These are phyloP conservation scores for Decorospora gaudefroyi DNA, from an alignment of 2,329 filamentous ascomycete genomes.

Conservation along the genomic window DNA sequence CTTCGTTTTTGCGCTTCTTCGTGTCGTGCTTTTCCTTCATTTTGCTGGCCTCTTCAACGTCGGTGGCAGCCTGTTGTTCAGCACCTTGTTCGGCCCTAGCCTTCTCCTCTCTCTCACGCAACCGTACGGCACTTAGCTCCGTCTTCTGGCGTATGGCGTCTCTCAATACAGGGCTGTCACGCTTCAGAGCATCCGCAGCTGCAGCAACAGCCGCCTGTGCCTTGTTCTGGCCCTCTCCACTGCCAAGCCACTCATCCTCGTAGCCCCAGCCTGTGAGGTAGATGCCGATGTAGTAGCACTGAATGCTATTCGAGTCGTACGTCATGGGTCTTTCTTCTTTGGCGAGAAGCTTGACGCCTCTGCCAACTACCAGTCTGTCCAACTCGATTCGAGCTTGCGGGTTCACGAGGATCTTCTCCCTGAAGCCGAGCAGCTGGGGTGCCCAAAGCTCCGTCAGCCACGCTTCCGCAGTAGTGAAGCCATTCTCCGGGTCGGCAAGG, in stretches of 20 bases:
- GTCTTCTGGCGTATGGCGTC: conserved; percentile 29
- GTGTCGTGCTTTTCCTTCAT: not conserved
- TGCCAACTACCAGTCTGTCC: conserved; percentile 41
- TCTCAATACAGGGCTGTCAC: conserved; percentile 23
- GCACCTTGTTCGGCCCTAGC: conserved; percentile 14
- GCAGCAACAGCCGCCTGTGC: conserved; percentile 71
- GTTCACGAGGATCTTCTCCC: conserved; percentile 44
- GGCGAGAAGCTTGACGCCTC: conserved; percentile 47
- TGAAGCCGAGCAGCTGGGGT: conserved; percentile 34
- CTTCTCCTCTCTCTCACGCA: conserved; percentile 25
- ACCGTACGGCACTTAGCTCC: conserved; percentile 22
- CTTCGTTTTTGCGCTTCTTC: conserved; percentile 17
- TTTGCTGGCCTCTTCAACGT: conserved; percentile 25
- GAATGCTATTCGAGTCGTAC: conserved; percentile 56
- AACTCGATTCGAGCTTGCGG: conserved; percentile 48
- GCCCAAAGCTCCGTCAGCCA: conserved; percentile 82
- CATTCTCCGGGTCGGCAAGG: conserved; percentile 66
- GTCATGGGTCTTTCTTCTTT: conserved; percentile 59
- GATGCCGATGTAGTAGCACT: conserved; percentile 65
- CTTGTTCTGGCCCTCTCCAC: conserved; percentile 68
- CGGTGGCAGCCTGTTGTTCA: conserved; percentile 4
- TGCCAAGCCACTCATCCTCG: conserved; percentile 63
- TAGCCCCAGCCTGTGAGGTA: conserved; percentile 73
- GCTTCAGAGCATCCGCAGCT: conserved; percentile 65
- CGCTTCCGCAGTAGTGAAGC: conserved; percentile 62